Conservation (phyloP, 306 rosid species). For the Prinsepia uniflora region DNA sequence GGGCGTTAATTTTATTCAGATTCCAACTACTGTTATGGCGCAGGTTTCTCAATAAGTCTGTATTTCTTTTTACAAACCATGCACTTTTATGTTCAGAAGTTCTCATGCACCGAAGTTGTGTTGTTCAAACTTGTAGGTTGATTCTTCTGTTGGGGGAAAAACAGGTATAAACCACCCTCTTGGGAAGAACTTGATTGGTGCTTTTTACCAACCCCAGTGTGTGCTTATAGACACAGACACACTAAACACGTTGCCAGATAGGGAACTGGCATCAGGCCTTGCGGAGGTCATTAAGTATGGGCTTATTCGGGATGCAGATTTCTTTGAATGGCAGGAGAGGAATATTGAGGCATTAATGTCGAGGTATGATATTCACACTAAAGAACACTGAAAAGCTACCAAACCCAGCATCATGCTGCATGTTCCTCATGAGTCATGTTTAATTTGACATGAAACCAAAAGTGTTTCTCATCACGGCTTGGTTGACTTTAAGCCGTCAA, state of each 20-base stretch:
- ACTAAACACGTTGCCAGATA: constrained; percentile 68
- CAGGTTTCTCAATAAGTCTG: constrained; percentile 49
- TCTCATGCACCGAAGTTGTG: not conserved
- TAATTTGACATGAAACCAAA: constrained; percentile 13
- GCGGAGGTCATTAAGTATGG: constrained; percentile 95
- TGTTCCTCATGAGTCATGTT: constrained; percentile 7
- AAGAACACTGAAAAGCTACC: not conserved
- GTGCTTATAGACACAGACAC: constrained; percentile 91
- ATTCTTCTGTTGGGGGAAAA: constrained; percentile 98
- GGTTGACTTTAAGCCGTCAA: not conserved
- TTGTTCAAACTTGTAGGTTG: constrained; percentile 50
- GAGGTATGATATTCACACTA: constrained; percentile 42
- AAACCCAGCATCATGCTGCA: not conserved
- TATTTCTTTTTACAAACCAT: not conserved
- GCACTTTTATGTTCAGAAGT: constrained; percentile 3
- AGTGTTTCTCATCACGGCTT: not conserved
- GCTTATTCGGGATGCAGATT: constrained; percentile 80
- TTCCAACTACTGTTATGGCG: constrained; percentile 94
- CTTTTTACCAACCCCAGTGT: constrained; percentile 92
- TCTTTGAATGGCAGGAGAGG: constrained; percentile 96
- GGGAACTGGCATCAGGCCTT: constrained; percentile 89
- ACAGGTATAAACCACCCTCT: constrained; percentile 92
- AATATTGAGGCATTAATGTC: constrained; percentile 69
- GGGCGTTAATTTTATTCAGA: constrained; percentile 94
- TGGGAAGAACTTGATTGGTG: constrained; percentile 94